These are phyloP conservation scores for Penicillium decumbens DNA, from an alignment of 2,329 filamentous ascomycete genomes.

Conservation along the genomic window DNA sequence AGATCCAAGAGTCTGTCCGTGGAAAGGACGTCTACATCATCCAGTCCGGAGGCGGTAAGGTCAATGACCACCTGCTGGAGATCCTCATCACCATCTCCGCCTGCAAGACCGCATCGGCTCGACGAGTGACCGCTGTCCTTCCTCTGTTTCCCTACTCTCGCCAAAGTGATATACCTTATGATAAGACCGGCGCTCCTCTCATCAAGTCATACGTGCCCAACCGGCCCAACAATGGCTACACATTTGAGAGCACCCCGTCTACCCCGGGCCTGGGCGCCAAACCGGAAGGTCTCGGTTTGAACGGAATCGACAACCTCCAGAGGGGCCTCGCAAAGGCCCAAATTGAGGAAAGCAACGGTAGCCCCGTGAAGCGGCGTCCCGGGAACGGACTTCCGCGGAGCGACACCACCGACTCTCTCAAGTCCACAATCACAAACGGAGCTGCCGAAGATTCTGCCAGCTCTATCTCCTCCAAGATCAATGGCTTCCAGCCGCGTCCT, in stretches of 20 bases:
- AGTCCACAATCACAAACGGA: conserved; percentile 39
- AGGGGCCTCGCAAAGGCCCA: conserved; percentile 68
- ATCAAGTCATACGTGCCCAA: conserved; percentile 57
- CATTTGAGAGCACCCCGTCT: conserved; percentile 85
- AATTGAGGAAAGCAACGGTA: conserved; percentile 50
- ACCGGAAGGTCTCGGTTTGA: conserved; percentile 63
- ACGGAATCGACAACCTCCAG: conserved; percentile 65
- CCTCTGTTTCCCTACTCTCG: conserved; percentile 95
- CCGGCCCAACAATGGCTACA: conserved; percentile 55
- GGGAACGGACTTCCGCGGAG: conserved; percentile 39
- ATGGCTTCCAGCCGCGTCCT: conserved; percentile 72
- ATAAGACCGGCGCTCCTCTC: conserved; percentile 86
- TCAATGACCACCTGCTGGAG: conserved; percentile 96
- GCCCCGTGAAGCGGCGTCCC: conserved; percentile 43
- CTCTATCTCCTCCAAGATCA: conserved; percentile 49
- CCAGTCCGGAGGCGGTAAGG: conserved; percentile 83
- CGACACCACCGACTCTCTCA: conserved; percentile 37
- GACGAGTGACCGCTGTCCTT: conserved; percentile 86
- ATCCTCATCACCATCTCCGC: conserved; percentile 98
- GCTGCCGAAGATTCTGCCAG: conserved; percentile 64
- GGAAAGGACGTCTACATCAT: conserved; percentile 99
- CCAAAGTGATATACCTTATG: conserved; percentile 94
- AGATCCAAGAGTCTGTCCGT: conserved; percentile 92
- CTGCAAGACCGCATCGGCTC: conserved; percentile 90
- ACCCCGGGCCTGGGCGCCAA: conserved; percentile 69